Evolutionary conservation across 345 rosid species (phyloP), one percentile per base, ranked within the genome.

Genomic region (Toxicodendron radicans): DNA sequence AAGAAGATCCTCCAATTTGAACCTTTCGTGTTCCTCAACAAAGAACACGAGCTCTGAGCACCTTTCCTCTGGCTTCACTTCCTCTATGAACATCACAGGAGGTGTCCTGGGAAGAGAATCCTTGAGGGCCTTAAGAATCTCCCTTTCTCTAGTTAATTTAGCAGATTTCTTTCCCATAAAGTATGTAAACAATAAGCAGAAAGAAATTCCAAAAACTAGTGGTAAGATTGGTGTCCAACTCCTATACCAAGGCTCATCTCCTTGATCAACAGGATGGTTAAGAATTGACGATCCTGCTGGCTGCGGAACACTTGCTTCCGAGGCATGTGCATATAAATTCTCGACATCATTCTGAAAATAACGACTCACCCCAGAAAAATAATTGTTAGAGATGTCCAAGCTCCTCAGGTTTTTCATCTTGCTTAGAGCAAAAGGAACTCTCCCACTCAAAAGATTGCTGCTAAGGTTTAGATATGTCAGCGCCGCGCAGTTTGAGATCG

Each of bases 1-100:
- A 8, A 90, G 73, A 56, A 90, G 91, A 33, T 87, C 91, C 2
- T 85, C 87, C 72, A 90, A 64, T 64, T 73, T 71, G 72, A 90
- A 87, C 60, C 84, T 79, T 58, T 86, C 88, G 7, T 68, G 27
- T 59, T 90, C 82, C 7, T 85, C 84, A 18, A 82, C 85, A 5
- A 90, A 86, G 74, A 87, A 85, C 9, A 83, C 78, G 3, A 90
- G 85, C 75, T 86, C 89, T 8, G 82, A 73, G 11, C 57, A 58
- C 57, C 12, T 66, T 48, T 76, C 83, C 38, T 76, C 73, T 12
- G 68, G 77, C 77, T 78, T 77, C 66, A 20, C 75, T 73, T 78
- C 75, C 51, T 57, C 76, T 52, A 11, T 16, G 4, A 9, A 64
- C 67, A 24, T 27, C 0, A 57, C n/a, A n/a, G 74, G 63, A 45